phyloP scores from a whole-genome alignment of 805 yeast genomes.

The Grigorovia humatica region DNA sequence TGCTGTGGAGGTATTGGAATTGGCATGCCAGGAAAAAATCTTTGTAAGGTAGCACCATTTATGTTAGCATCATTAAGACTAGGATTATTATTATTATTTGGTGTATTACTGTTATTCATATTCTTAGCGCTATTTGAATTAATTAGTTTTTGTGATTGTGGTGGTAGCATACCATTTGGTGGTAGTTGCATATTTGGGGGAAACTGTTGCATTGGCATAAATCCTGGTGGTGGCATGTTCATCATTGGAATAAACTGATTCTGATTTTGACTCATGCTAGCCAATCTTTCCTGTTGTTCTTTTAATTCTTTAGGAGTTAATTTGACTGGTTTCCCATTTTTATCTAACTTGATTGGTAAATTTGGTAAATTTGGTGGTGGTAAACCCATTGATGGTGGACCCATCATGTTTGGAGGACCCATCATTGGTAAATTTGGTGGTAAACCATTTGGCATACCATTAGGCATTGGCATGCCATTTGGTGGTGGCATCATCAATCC shows the following conservation, averaged over 20 bases:
- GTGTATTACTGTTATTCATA: not conserved
- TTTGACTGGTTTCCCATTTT: constrained; percentile 6
- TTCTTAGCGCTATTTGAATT: not conserved
- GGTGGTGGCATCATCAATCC: constrained; percentile 6
- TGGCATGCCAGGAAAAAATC: constrained; percentile 15
- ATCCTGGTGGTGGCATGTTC: constrained; percentile 24
- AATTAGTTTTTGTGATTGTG: not conserved
- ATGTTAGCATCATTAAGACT: not conserved
- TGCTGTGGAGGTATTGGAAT: constrained; percentile 6
- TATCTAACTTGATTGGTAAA: not conserved
- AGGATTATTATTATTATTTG: not conserved
- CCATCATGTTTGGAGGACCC: constrained; percentile 14
- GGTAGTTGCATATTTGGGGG: constrained; percentile 11
- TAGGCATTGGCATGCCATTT: constrained; percentile 2
- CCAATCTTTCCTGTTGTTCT: not conserved
- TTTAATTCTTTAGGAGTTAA: constrained; percentile 4
- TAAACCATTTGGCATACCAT: constrained; percentile 5
- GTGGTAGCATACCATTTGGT: constrained; percentile 1
- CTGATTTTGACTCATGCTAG: constrained; percentile 4
- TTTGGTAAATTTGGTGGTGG: constrained; percentile 9
- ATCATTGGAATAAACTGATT: constrained; percentile 20
- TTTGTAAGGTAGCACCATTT: constrained; percentile 6
- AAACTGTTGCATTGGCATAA: constrained; percentile 20
- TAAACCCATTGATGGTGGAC: constrained; percentile 7
- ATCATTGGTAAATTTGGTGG: constrained; percentile 8